Evolutionary conservation across 2,329 filamentous ascomycete species (phyloP), one percentile per base, ranked within the genome.

Genomic region (Huntiella moniliformis): DNA sequence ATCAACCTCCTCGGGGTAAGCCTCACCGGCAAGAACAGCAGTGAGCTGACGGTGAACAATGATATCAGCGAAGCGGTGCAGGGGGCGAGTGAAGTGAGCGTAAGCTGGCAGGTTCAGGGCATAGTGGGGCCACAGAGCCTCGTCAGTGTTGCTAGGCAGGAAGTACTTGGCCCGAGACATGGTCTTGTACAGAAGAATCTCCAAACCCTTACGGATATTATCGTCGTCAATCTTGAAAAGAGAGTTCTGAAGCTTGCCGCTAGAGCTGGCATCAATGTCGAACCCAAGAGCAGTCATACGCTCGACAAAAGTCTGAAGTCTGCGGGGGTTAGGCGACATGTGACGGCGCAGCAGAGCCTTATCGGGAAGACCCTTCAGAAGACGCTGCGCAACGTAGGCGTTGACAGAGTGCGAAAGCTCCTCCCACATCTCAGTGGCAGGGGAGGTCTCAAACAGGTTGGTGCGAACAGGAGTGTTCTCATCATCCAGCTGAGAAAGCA

Each of bases 121-220:
- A 61, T 92, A 98, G 64, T 98, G 88, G 51, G 82, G 75, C 64
- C 82, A 80, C 53, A 87, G 69, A 51, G 84, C 79, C 61, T 82
- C 79, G 37, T 74, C 64, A 32, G 81, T 76, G 67, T 85, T 92
- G 57, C 82, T 77, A 46, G 81, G 73, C 54, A 96, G 80, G 57
- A 78, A 92, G 67, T 98, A 98, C 63, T 95, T 96, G 57, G 87
- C 91, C 51, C 88, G 82, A 56, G 83, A 81, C 86, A 96, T 94
- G 34, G 86, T 79, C 68, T 98, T 98, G 61, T 94, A 71, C 32
- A 96, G 70, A 28, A 96, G 67, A 2, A 88, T 95, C 69, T 98
- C 91, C 83, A 98, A 94, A 52, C 91, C 91, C 75, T 93, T 94
- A 56, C 91, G 82, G 52, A 95, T 69, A 53, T 93, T 85, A 33